A percentile compares a stretch with the other conserved stretches of the same genome.
Conservation (phyloP, 2,329 filamentous ascomycete genomes). For the Didymella sp. region DNA sequence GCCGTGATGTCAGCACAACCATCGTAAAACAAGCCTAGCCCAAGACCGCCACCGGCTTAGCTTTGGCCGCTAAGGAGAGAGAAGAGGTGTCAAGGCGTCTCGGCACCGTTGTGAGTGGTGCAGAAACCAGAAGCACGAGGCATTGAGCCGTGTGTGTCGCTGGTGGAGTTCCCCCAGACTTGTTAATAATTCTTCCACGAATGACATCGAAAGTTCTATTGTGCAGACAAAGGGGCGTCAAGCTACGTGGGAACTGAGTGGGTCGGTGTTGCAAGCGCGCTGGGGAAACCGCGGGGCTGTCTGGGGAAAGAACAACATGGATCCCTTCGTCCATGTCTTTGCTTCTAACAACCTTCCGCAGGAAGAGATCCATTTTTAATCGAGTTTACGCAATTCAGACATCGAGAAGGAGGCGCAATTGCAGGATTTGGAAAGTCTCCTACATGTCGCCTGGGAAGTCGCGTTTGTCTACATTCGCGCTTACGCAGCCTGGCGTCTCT, state of each 20-base stretch:
- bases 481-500: neutral
- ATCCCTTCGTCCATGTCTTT: neutral
- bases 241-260: constrained; percentile 1
- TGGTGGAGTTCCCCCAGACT: neutral
- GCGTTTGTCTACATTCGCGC: no score
- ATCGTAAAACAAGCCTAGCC: constrained; percentile 12
- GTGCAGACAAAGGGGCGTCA: neutral
- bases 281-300: neutral
- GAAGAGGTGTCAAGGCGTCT: constrained; percentile 22
- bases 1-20: constrained; percentile 5
- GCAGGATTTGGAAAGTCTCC: neutral
- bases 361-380: no score
- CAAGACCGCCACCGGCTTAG: constrained; percentile 20
- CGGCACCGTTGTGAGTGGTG: constrained; percentile 21
- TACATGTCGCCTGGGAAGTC: neutral
- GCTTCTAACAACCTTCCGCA: neutral
- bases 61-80: constrained; percentile 12
- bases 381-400: neutral
- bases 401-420: neutral
- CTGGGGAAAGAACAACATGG: constrained; percentile 1
- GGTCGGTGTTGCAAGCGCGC: neutral
- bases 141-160: constrained; percentile 2
- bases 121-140: constrained; percentile 7
- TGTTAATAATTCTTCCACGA: constrained; percentile 6
- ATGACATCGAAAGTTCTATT: neutral